Percentiles rank a stretch among this genome's conserved stretches.
Evolutionary conservation across 306 rosid genomes (phyloP).

Genomic region (Abrus pulchellus): DNA sequence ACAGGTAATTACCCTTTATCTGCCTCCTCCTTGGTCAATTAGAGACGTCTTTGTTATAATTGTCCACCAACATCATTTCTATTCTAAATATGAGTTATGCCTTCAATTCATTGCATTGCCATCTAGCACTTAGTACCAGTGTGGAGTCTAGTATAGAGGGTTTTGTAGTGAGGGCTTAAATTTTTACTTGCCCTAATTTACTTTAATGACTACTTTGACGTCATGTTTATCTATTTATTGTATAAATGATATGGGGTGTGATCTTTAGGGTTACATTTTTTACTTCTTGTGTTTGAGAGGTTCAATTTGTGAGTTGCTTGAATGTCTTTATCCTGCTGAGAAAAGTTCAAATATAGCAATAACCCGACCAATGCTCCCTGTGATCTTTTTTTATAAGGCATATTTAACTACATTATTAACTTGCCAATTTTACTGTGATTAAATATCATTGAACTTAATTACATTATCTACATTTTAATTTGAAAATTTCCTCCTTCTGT

Average conservation of each 20-base stretch:
- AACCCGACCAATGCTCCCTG: background rate
- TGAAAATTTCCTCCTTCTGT: no score
- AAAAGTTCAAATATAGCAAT: conserved; percentile 23
- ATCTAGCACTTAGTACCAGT: conserved; percentile 4
- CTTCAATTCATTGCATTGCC: conserved; percentile 36
- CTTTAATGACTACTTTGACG: no score
- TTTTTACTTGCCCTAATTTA: background rate
- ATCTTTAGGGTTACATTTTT: conserved; percentile 23
- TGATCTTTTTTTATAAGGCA: no score
- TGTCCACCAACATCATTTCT: conserved; percentile 6
- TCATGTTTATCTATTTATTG: conserved; percentile 24
- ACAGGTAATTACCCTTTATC: conserved; percentile 66
- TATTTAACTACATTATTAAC: no score
- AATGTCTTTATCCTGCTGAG: conserved; percentile 27
- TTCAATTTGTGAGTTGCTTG: conserved; percentile 41
- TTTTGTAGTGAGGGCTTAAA: conserved; percentile 13
- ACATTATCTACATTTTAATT: no score
- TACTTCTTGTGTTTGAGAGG: background rate
- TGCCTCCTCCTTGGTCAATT: conserved; percentile 8
- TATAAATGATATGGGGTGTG: background rate
- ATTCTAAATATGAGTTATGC: conserved; percentile 27
- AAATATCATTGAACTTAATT: no score
- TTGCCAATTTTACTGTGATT: no score
- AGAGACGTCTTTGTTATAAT: conserved; percentile 2
- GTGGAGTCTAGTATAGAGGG: conserved; percentile 27